These are phyloP conservation scores for Aechmea fasciata DNA, from an alignment of 176 grass and related monocot species.

Conservation along the genomic window DNA sequence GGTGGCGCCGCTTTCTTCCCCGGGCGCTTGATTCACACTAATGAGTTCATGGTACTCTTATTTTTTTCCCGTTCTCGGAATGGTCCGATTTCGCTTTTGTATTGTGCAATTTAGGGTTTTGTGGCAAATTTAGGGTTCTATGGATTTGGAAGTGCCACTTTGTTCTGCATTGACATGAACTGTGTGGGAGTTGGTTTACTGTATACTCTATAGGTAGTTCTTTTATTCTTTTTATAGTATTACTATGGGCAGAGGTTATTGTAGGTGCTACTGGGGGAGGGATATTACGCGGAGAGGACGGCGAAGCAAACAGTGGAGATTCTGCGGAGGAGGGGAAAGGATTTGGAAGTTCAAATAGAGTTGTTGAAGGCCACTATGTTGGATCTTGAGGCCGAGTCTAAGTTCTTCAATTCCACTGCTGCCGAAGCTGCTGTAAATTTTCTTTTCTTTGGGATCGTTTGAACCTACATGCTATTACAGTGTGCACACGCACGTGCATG, in stretches of 20 bases:
- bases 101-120: too few relatives aligned
- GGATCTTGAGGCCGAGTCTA: slow-evolving; percentile 69
- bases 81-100: neutral
- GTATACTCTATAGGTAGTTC: neutral
- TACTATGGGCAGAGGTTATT: slow-evolving; percentile 41
- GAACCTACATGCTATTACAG: neutral
- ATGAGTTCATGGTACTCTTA: slow-evolving; percentile 62
- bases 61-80: slow-evolving; percentile 4
- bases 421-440: slow-evolving; percentile 41
- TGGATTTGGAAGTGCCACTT: too few relatives aligned
- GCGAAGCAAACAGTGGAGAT: slow-evolving; percentile 73
- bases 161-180: too few relatives aligned
- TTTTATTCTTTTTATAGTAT: neutral
- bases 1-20: slow-evolving; percentile 70
- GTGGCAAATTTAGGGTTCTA: too few relatives aligned
- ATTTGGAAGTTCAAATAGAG: slow-evolving; percentile 60
- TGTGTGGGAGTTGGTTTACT: too few relatives aligned
- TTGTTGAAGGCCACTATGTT: slow-evolving; percentile 56
- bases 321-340: slow-evolving; percentile 58
- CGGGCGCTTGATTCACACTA: slow-evolving; percentile 78
- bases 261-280: slow-evolving; percentile 88
- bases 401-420: slow-evolving; percentile 61
- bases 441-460: neutral
- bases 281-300: slow-evolving; percentile 70
- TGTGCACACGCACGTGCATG: neutral